These are phyloP conservation scores for Aspergillus intermedius DNA, from an alignment of 2,329 filamentous ascomycete genomes.

Conservation along the genomic window DNA sequence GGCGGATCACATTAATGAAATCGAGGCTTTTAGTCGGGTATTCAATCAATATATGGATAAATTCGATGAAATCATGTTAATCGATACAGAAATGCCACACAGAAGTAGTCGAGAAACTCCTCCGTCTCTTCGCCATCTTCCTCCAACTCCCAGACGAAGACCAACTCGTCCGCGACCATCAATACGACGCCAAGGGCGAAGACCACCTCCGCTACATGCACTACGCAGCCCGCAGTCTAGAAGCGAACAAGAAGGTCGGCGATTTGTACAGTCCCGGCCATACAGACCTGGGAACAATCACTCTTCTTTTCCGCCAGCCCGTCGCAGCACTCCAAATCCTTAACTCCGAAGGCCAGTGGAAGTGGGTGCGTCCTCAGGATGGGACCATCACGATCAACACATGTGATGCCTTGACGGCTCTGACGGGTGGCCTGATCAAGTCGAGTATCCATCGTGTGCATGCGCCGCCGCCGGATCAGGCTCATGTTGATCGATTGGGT, in stretches of 20 bases:
- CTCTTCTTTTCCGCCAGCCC: slow-evolving; percentile 54
- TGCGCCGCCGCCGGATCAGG: slow-evolving; percentile 44
- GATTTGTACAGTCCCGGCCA: slow-evolving; percentile 46
- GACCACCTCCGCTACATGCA: slow-evolving; percentile 60
- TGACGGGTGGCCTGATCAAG: slow-evolving; percentile 48
- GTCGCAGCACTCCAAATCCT: slow-evolving; percentile 54
- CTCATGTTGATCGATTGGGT: slow-evolving; percentile 38
- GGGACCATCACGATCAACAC: slow-evolving; percentile 50
- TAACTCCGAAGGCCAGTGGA: slow-evolving; percentile 44
- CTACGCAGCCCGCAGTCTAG: slow-evolving; percentile 45
- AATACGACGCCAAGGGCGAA: slow-evolving; percentile 53
- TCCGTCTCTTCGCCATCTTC: slow-evolving; percentile 56
- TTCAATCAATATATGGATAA: neutral
- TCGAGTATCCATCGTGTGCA: slow-evolving; percentile 47
- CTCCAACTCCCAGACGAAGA: slow-evolving; percentile 56
- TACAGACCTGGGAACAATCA: slow-evolving; percentile 53
- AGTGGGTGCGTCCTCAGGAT: slow-evolving; percentile 45
- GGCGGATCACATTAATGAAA: slow-evolving; percentile 46
- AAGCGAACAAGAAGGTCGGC: slow-evolving; percentile 43
- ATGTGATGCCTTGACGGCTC: slow-evolving; percentile 43
- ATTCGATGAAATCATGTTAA: neutral
- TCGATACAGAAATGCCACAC: slow-evolving; percentile 23
- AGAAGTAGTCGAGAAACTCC: slow-evolving; percentile 36
- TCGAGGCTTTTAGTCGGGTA: slow-evolving; percentile 48
- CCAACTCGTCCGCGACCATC: slow-evolving; percentile 50